A percentile compares a stretch with the other conserved stretches of the same genome.
These are phyloP conservation scores for Chalciporus sp. DNA, from an alignment of 1,284 basidiomycete species.

Conservation along the genomic window DNA sequence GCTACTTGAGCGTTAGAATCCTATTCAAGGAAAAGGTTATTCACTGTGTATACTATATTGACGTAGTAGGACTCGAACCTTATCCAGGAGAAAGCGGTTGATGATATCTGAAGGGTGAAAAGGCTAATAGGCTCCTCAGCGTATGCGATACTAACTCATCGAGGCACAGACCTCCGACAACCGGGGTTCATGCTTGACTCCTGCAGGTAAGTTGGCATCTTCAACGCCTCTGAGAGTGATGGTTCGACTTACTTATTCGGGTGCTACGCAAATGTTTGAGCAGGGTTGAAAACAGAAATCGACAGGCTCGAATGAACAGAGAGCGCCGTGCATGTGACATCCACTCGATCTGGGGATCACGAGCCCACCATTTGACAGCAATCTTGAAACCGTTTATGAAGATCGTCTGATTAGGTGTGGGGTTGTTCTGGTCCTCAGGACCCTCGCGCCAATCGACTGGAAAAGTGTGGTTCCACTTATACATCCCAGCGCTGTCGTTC, in stretches of 20 bases:
- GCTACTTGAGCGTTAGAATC: background rate
- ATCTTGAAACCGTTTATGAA: constrained; percentile 4
- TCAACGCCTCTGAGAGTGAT: no score
- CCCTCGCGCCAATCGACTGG: background rate
- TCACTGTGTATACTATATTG: background rate
- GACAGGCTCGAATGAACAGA: background rate
- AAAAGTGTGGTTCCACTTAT: background rate
- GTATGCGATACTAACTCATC: background rate
- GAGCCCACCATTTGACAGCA: background rate
- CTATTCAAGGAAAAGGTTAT: background rate
- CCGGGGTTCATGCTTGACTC: background rate
- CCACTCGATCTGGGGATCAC: background rate
- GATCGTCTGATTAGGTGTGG: background rate
- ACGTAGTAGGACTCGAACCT: background rate
- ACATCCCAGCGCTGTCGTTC: background rate
- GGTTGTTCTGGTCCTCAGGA: background rate
- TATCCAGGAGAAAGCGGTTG: constrained; percentile 5
- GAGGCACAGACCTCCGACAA: background rate
- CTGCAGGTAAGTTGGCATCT: no score
- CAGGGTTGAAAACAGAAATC: no score
- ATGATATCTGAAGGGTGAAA: constrained; percentile 2
- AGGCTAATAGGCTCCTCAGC: background rate
- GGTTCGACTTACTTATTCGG: no score
- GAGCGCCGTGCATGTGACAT: background rate
- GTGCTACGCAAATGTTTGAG: no score